Conservation (phyloP, 2,329 filamentous ascomycete genomes). For the Curvularia spicifera region DNA sequence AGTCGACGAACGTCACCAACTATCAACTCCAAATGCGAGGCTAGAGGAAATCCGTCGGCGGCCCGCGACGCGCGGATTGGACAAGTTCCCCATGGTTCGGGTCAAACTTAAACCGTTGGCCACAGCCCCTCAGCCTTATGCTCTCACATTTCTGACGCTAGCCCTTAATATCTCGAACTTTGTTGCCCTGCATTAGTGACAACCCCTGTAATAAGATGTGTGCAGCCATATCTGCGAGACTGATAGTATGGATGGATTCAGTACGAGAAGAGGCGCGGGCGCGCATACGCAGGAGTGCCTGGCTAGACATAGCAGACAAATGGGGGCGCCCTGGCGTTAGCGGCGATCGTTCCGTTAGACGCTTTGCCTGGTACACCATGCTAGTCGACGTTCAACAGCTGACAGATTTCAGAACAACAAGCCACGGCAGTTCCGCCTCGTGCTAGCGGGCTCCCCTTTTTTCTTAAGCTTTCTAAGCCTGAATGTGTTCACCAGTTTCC, state of each 20-base stretch:
- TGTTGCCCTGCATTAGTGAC: not conserved
- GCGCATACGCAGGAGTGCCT: not conserved
- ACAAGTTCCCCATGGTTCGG: not conserved
- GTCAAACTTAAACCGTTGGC: too few relatives aligned
- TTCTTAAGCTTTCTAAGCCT: not conserved
- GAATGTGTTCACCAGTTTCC: not conserved
- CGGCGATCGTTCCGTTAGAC: not conserved
- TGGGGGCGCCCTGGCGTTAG: not conserved
- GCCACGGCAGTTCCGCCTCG: too few relatives aligned
- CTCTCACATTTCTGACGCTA: not conserved
- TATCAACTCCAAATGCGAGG: not conserved
- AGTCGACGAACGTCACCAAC: not conserved
- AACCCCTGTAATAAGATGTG: not conserved
- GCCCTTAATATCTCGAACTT: not conserved
- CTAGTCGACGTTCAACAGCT: not conserved
- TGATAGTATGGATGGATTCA: not conserved
- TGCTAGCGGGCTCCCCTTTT: not conserved
- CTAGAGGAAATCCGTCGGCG: not conserved
- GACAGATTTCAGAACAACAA: not conserved
- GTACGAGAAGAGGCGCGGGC: not conserved
- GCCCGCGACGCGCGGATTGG: not conserved
- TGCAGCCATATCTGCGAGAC: too few relatives aligned
- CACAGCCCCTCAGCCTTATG: not conserved
- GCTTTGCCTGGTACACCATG: not conserved
- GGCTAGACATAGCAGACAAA: not conserved